Percentiles rank a stretch among this genome's conserved stretches.
Conservation (phyloP, 208 protist genomes). For the Borovskyia barvae region DNA sequence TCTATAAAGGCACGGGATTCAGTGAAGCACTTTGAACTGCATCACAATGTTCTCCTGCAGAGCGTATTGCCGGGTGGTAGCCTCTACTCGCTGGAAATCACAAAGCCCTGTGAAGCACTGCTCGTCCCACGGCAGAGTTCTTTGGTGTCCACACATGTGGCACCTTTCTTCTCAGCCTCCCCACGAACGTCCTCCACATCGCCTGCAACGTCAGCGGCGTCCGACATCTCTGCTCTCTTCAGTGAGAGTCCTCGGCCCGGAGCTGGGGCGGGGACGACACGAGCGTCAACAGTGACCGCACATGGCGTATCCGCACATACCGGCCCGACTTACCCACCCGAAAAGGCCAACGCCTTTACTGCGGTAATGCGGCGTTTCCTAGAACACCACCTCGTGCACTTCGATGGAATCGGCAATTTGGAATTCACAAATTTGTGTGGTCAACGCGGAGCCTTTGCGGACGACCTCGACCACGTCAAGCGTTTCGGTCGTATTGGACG, state of each 20-base stretch:
- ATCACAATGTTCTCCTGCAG: slow-evolving; percentile 42
- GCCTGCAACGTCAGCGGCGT: neutral
- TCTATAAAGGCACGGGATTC: slow-evolving; percentile 21
- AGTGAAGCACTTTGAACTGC: slow-evolving; percentile 31
- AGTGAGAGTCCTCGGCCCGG: neutral
- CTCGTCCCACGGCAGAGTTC: slow-evolving; percentile 51
- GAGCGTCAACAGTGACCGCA: neutral
- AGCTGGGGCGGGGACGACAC: neutral
- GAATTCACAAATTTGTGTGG: slow-evolving; percentile 61
- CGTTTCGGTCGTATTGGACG: slow-evolving; percentile 39
- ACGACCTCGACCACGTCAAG: slow-evolving; percentile 52
- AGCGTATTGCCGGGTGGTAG: slow-evolving; percentile 48
- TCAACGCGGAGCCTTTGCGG: slow-evolving; percentile 60
- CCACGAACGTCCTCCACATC: neutral
- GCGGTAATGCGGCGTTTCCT: slow-evolving; percentile 43
- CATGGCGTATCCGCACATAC: neutral
- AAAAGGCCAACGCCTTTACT: slow-evolving; percentile 15
- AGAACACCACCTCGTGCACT: slow-evolving; percentile 61
- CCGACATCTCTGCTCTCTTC: slow-evolving; percentile 6
- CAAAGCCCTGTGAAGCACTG: slow-evolving; percentile 41
- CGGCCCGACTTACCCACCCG: slow-evolving; percentile 6
- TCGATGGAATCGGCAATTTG: slow-evolving; percentile 37
- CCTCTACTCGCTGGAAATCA: slow-evolving; percentile 25
- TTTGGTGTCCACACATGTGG: slow-evolving; percentile 25
- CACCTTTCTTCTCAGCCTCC: slow-evolving; percentile 24